Evolutionary conservation across 1,139 yeast species (phyloP).

Genomic region (Candida sp.): DNA sequence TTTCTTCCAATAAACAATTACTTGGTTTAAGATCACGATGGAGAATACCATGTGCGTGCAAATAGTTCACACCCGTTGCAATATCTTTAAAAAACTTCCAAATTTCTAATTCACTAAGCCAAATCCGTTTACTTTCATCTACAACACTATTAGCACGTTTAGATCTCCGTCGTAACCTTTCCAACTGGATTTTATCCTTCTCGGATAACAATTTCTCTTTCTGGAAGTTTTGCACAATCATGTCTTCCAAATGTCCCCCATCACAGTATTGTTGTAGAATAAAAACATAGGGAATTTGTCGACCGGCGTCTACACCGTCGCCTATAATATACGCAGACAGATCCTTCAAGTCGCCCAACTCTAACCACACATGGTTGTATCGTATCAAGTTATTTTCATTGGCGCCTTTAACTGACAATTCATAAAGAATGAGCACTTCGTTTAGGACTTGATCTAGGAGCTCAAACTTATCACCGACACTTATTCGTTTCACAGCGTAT

Average conservation of each 20-base stretch:
- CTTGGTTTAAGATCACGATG: slow-evolving; percentile 91
- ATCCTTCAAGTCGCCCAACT: slow-evolving; percentile 58
- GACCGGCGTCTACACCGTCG: slow-evolving; percentile 10
- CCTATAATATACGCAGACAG: slow-evolving; percentile 28
- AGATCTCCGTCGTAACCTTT: slow-evolving; percentile 19
- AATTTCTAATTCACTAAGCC: slow-evolving; percentile 41
- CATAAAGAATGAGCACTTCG: slow-evolving; percentile 68
- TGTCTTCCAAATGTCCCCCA: slow-evolving; percentile 82
- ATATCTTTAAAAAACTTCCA: slow-evolving; percentile 66
- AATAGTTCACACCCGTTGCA: slow-evolving; percentile 63
- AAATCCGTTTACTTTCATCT: slow-evolving; percentile 12
- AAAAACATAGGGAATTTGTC: slow-evolving; percentile 67
- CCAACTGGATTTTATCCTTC: slow-evolving; percentile 25
- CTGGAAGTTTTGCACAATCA: slow-evolving; percentile 38
- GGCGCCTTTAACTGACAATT: slow-evolving; percentile 39
- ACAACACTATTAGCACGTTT: slow-evolving; percentile 3
- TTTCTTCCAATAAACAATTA: slow-evolving; percentile 62
- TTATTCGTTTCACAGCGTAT: slow-evolving; percentile 81
- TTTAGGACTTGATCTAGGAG: slow-evolving; percentile 68
- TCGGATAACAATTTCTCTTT: slow-evolving; percentile 18
- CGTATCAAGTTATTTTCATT: slow-evolving; percentile 62
- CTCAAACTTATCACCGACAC: slow-evolving; percentile 71
- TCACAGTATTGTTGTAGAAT: slow-evolving; percentile 84
- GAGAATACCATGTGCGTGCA: slow-evolving; percentile 71
- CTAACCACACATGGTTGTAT: slow-evolving; percentile 92